Evolutionary conservation across 1,139 yeast genomes (phyloP).

Genomic region (Barnettozyma hawaiiensis): DNA sequence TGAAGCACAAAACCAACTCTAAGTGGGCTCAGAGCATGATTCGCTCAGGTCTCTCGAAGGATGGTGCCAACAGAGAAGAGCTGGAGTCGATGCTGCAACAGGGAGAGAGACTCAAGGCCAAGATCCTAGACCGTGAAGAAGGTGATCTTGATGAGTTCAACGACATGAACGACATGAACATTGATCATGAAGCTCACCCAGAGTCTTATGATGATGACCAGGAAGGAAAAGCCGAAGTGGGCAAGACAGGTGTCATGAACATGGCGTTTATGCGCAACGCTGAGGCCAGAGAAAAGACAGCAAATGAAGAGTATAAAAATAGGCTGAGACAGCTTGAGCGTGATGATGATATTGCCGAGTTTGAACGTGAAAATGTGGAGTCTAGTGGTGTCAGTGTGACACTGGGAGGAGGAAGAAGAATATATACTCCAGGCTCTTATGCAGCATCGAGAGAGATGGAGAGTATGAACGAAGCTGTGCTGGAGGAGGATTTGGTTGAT

Average conservation of each 20-base stretch:
- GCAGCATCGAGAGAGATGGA: slow-evolving; percentile 39
- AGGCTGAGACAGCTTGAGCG: slow-evolving; percentile 42
- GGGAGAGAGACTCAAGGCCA: slow-evolving; percentile 71
- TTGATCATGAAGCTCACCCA: slow-evolving; percentile 33
- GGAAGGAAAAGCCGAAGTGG: slow-evolving; percentile 40
- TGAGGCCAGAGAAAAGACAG: slow-evolving; percentile 54
- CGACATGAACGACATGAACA: slow-evolving; percentile 51
- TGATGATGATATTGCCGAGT: slow-evolving; percentile 38
- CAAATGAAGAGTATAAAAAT: slow-evolving; percentile 49
- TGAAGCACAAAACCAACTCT: slow-evolving; percentile 82
- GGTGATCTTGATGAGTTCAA: slow-evolving; percentile 41
- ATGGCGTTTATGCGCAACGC: slow-evolving; percentile 96
- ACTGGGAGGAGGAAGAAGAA: slow-evolving; percentile 73
- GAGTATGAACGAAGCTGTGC: slow-evolving; percentile 36
- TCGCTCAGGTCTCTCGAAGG: slow-evolving; percentile 85
- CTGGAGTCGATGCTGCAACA: slow-evolving; percentile 91
- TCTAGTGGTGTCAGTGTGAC: slow-evolving; percentile 32
- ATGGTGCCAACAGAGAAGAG: slow-evolving; percentile 75
- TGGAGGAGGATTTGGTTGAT: slow-evolving; percentile 52
- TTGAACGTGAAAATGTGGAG: slow-evolving; percentile 31
- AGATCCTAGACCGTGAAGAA: slow-evolving; percentile 64
- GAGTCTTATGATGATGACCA: slow-evolving; percentile 32
- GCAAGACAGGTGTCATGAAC: slow-evolving; percentile 76
- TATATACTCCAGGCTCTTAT: slow-evolving; percentile 68
- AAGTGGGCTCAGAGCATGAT: slow-evolving; percentile 92